Base-by-base conservation (phyloP, 495 filamentous ascomycete genomes). In the Penicillium subrubescens region DNA sequence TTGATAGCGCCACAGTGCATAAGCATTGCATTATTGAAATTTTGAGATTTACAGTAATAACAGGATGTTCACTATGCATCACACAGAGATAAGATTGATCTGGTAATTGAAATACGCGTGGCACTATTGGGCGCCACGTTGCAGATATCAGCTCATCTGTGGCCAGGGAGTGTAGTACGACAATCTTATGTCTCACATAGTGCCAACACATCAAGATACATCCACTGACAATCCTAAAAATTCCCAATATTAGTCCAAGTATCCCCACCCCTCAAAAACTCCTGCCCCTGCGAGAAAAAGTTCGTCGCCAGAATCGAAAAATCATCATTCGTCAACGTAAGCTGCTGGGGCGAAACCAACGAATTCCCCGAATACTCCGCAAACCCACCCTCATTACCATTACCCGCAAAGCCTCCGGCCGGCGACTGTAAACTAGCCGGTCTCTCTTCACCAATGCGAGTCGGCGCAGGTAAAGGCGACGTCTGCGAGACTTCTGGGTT, bases 251-350 rank as follows among this genome's bases (percentile, higher is more conserved):
- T 75, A 39, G 78, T 76, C 69, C 79, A 74, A 50, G 73, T 75
- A 52, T 79, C 77, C 33, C 69, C 67, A 57, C 71, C 73, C 15
- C 78, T 75, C 27, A 81, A 65, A 63, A 82, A 79, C 34, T 81
- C 79, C 48, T 79, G 75, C 12, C 79, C 77, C 59, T 82, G 81
- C 1, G 79, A 75, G 39, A 83, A 83, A 64, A 83, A 83, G 55
- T 80, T 83, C 31, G 79, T 73, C 4, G 80, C 81, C 34, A 83
- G 71, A 21, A 83, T 82, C 5, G 80, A 82, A 44, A 81, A 76
- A 35, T 82, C 80, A 61, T 83, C 81, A 57, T 80, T 74, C 5
- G 78, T 73, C 54, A 78, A 65, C 39, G 71, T 68, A 33, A 81
- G 54, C 14, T 76, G 68, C 14, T 66, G 66, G 4, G 73, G 67